Base-by-base conservation (phyloP, 1,284 basidiomycete genomes). In the Ceratorhiza oryzae-sativae region DNA sequence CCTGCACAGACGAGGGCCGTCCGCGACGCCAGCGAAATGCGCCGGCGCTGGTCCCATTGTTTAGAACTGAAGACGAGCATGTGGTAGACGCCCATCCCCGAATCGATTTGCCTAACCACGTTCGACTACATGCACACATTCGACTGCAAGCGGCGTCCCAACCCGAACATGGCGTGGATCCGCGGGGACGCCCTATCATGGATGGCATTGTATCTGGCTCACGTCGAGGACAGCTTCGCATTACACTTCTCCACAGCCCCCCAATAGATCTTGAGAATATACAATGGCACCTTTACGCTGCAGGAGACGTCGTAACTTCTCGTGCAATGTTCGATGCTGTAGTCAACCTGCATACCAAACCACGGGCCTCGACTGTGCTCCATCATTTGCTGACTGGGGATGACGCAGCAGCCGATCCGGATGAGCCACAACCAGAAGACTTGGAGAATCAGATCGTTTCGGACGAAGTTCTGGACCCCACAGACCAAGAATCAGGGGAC, bases 301-400 rank as follows among this genome's bases (percentile, higher is more conserved):
- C 87, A 0, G 87, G 88, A 4, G 88, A 85, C 74, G 36, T 71
- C 86, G 87, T 88, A 0, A 90, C 87, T 0, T 82, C 86, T 0
- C 83, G 82, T 63, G 88, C 88, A 1, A 88, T 88, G 87, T 81
- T 88, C 77, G 86, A 88, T 76, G 87, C 88, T 1, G 77, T 89
- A 2, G 78, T 80, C 20, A 82, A 82, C 23, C 79, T 90, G 0
- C 79, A 84, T 25, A 76, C 77, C 9, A 82, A 86, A 2, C 79
- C 81, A 0, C 75, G 78, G 13, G 79, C 80, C n/a, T 84, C 84
- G 62, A 89, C 87, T 74, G 75, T 76, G 2, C 86, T 88, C 73
- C 81, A 85, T 77, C 76, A 81, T 49, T 77, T 84, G 25, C 85
- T 88, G 18, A 82, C 81, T 13, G 81, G 80, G 13, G 71, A 53